Base-by-base conservation (phyloP, 441 rosid genomes). In the Gossypium trilobum region DNA sequence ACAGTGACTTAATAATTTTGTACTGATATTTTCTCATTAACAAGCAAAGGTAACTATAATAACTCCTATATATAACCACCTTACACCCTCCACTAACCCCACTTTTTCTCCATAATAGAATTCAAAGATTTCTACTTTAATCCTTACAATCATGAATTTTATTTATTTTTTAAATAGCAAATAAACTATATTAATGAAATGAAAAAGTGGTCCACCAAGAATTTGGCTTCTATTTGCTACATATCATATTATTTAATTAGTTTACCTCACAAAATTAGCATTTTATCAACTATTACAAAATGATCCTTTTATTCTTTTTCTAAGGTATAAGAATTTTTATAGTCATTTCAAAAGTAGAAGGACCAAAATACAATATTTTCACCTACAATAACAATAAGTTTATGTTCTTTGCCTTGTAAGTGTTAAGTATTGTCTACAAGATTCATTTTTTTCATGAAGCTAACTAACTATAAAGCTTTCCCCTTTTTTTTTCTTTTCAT, bases 11-110 rank as follows among this genome's bases (percentile, higher is more conserved):
- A 23, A 59, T 23, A 5, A 54, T 19, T 19, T 39, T 17, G 27
- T 11, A 4, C 0, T 63, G 4, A 23, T 22, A 65, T 20, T 44
- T 46, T 48, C 71, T 48, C 71, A 48, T 23, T 46, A 14, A 68
- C 72, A 68, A 68, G 72, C 72, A 51, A 68, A 68, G 72, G 61
- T 17, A 25, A 29, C 71, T 50, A 1, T 48, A 25, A 0, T 13
- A 46, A 48, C 19, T 14, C 58, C 58, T 50, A 8, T 16, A 67
- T 14, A 8, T 14, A 67, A 50, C 57, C 54, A 23, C 22, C 51
- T 19, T 17, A 8, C 11, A 63, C 27, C 54, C 55, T 33, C 62
- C 72, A 51, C 61, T 52, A 68, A 51, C 25, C 60, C 72, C 60
- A 68, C 25, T 68, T 16, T 51, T 68, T 68, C 27, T 46, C 22